Conservation (phyloP, 257 asterid genomes). For the Salvia miltiorrhiza region DNA sequence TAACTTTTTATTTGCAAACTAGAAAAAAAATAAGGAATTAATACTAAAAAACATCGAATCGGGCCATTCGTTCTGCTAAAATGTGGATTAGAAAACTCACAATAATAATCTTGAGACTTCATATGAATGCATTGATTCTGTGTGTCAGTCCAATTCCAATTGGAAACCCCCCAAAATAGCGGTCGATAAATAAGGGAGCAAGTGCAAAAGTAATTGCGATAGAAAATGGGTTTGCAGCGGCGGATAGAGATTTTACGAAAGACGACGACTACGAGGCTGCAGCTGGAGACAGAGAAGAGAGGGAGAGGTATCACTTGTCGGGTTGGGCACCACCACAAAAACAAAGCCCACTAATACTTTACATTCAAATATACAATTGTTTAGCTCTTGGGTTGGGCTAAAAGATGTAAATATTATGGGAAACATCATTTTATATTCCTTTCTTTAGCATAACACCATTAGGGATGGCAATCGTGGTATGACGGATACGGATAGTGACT, state of each 20-base stretch:
- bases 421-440: too few relatives aligned
- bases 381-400: too few relatives aligned
- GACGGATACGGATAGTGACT: too few relatives aligned
- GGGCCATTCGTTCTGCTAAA: background rate
- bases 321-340: constrained; percentile 7
- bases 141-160: too few relatives aligned
- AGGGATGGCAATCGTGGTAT: too few relatives aligned
- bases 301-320: background rate
- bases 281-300: constrained; percentile 17
- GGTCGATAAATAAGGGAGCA: too few relatives aligned
- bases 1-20: too few relatives aligned
- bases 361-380: too few relatives aligned
- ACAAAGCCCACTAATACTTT: too few relatives aligned
- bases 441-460: too few relatives aligned
- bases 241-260: constrained; percentile 8
- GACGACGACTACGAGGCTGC: constrained; percentile 26
- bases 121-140: constrained; percentile 31
- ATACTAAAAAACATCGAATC: background rate
- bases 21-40: background rate
- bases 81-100: constrained; percentile 26
- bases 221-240: constrained; percentile 8
- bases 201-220: background rate
- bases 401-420: too few relatives aligned
- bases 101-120: constrained; percentile 40
- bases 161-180: too few relatives aligned